Base-by-base conservation (phyloP, 202 grass and related monocot species). In the Dendrocalamus latiflorus region DNA sequence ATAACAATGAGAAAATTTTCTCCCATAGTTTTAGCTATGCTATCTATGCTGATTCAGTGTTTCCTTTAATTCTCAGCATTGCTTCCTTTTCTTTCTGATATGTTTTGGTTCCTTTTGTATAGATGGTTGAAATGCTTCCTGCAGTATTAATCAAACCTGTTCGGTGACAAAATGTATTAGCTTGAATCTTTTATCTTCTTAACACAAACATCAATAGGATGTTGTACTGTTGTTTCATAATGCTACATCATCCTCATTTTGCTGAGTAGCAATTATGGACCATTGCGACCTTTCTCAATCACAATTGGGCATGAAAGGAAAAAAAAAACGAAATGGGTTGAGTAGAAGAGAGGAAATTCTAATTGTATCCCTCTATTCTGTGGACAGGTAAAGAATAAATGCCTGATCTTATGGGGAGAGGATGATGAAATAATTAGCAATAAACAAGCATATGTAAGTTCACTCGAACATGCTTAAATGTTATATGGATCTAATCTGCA, bases 361-460 rank as follows among this genome's bases (percentile, higher is more conserved):
- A 30, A 78, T n/a, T 8, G 17, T 59, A 39, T 1, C 54, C 28
- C 38, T n/a, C n/a, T 88, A 13, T 77, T 18, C 37, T 33, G 1
- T 87, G 34, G 78, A 80, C 75, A 95, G 95, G 86, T 98, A 74
- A 91, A 98, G 48, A 69, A 95, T 38, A 90, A 89, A 69, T 95
- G 86, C 51, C 81, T 98, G 21, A 76, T 98, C 28, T 78, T 98
- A 83, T 95, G 92, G 95, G 95, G 95, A 69, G 88, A 90, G 65
- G 92, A 95, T 50, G 95, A 98, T 67, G 74, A 69, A 72, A 86
- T 98, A 65, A 86, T 98, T 56, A 87, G 86, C 77, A 98, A 86
- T 51, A 88, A 90, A 81, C 38, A 90, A 47, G 91, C 85, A 83
- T 85, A 88, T n/a, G 95, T 98, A 93, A 72, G 93, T 80, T 88